Base-by-base conservation (phyloP, 169 alveolate species). In the Plasmodium falciparum region DNA sequence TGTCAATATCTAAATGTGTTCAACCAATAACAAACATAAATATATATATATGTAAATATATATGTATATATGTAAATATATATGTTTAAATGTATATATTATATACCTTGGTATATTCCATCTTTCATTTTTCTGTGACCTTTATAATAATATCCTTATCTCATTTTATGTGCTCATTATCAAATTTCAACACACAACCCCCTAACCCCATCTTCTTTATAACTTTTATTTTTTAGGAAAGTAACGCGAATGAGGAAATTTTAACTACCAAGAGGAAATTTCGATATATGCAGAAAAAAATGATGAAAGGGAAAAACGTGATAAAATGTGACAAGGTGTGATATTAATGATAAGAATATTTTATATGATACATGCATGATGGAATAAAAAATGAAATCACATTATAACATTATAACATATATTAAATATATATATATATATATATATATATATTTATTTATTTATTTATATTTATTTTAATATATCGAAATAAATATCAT, bases 221-320 rank as follows among this genome's bases (percentile, higher is more conserved):
- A 5, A 33, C 6, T 33, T 33, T 33, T 33, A 33, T 33, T 33
- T 33, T 43, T 11, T 43, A 85, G 92, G 74, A 71, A 9, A 20
- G 45, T 1, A 29, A 50, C 17, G 11, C 52, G 26, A 33, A 73
- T 7, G 88, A 70, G 29, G 88, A 86, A 2, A 29, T 86, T 17
- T 9, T 49, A 33, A n/a, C 43, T 17, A 72, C 92, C 11, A 86
- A 86, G 61, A 45, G 92, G 29, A 71, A 86, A 73, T 72, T 86
- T 43, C 92, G 92, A 6, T 58, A 59, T 43, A 61, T 86, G 88
- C 75, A 86, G 13, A 86, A 86, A 71, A 58, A 73, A 24, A 52
- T 71, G 29, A 43, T 72, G 15, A 86, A 56, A 43, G 92, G 92
- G 15, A 86, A 86, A 65, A 86, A 86, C n/a, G 70, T 71, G n/a